Percentiles rank a stretch among this genome's conserved stretches.
Evolutionary conservation across 441 rosid genomes (phyloP).

Genomic region (Adansonia grandidieri): DNA sequence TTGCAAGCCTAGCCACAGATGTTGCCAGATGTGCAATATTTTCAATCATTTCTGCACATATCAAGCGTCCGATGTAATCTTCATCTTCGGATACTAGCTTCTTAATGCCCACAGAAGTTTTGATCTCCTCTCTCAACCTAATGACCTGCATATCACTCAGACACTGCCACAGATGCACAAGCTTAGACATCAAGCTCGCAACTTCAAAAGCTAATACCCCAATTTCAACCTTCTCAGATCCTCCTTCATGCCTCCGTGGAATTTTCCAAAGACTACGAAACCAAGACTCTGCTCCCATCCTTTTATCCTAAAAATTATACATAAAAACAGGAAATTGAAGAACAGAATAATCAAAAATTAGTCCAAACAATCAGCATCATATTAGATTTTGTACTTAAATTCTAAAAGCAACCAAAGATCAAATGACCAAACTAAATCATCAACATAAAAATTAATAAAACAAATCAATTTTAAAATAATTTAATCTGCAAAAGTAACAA

Average conservation of each 20-base stretch:
- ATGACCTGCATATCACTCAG: constrained; percentile 75
- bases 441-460: not conserved
- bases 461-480: not conserved
- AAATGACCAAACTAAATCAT: not conserved
- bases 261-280: constrained; percentile 77
- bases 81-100: constrained; percentile 90
- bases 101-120: constrained; percentile 62
- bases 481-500: not conserved
- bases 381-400: not conserved
- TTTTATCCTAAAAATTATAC: constrained; percentile 36
- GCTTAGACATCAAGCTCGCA: constrained; percentile 83
- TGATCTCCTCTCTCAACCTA: constrained; percentile 75
- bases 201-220: constrained; percentile 88
- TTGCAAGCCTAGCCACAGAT: constrained; percentile 74
- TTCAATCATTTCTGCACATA: constrained; percentile 75
- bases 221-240: constrained; percentile 56
- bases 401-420: not conserved
- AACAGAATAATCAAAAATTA: not conserved
- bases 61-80: constrained; percentile 54
- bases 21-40: constrained; percentile 59
- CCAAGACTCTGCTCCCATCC: constrained; percentile 91
- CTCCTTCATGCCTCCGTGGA: constrained; percentile 61
- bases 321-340: not conserved
- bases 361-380: constrained; percentile 1
- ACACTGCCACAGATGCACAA: constrained; percentile 87